Conservation (phyloP, 2,329 filamentous ascomycete genomes). For the Teratosphaeria zuluensis region DNA sequence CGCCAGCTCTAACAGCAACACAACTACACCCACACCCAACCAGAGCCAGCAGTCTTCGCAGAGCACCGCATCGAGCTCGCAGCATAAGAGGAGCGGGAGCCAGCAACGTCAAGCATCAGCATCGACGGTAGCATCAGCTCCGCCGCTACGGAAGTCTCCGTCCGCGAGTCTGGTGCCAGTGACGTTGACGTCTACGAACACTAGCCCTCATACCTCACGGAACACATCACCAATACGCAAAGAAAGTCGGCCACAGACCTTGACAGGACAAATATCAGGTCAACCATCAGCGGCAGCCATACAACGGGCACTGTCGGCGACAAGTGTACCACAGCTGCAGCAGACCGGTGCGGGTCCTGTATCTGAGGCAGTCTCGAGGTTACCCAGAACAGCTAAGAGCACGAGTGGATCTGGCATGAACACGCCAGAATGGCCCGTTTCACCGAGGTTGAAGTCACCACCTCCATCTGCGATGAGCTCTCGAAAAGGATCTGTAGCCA, state of each 20-base stretch:
- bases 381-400: constrained; percentile 52
- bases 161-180: constrained; percentile 20
- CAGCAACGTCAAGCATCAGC: constrained; percentile 4
- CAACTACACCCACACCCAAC: not conserved
- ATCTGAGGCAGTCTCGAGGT: constrained; percentile 53
- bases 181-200: constrained; percentile 18
- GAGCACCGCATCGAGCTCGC: not conserved
- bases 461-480: constrained; percentile 47
- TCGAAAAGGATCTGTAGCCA: constrained; percentile 31
- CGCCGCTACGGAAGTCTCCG: constrained; percentile 18
- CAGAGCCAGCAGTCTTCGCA: not conserved
- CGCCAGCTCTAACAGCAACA: not conserved
- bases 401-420: constrained; percentile 34
- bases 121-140: constrained; percentile 7
- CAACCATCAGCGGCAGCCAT: constrained; percentile 53
- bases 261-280: constrained; percentile 29
- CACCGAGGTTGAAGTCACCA: constrained; percentile 64
- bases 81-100: not conserved
- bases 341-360: constrained; percentile 31
- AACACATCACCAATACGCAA: constrained; percentile 39
- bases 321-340: constrained; percentile 57
- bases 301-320: constrained; percentile 58
- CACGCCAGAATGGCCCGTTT: constrained; percentile 64
- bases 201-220: constrained; percentile 38
- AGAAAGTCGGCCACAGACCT: constrained; percentile 31